Percentiles rank a stretch among this genome's conserved stretches.
phyloP scores from a whole-genome alignment of 441 rosid genomes.

The Geranium incanum region DNA sequence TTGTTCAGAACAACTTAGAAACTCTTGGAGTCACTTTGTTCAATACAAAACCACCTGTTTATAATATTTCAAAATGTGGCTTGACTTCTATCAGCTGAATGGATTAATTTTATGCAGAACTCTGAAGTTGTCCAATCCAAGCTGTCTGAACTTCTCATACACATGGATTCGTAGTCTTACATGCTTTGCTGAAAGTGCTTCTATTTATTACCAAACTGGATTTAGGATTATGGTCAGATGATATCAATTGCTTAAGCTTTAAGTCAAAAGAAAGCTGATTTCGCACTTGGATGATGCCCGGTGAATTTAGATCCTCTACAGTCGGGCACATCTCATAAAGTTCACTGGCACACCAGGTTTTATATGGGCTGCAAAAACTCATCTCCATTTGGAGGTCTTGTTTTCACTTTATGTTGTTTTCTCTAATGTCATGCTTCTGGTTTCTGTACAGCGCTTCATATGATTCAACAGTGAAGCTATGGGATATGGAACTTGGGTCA shows the following conservation, averaged over 20 bases:
- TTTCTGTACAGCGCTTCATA: slow-evolving; percentile 70
- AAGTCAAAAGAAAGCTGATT: not conserved
- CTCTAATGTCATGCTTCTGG: slow-evolving; percentile 5
- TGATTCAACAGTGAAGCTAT: slow-evolving; percentile 90
- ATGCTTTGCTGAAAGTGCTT: not conserved
- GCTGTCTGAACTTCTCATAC: not conserved
- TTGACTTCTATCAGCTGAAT: slow-evolving; percentile 1
- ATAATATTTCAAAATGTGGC: not conserved
- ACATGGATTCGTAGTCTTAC: too few species aligned
- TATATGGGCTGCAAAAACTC: not conserved
- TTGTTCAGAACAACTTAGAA: not conserved
- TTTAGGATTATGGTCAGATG: not conserved
- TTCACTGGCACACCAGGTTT: not conserved
- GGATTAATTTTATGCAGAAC: not conserved
- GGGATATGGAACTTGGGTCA: slow-evolving; percentile 90
- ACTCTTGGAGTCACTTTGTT: not conserved
- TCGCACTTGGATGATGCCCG: not conserved
- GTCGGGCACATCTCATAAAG: not conserved
- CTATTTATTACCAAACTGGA: not conserved
- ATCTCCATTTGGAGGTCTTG: not conserved
- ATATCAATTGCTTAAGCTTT: not conserved
- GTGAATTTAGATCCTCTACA: too few species aligned
- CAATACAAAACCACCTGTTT: not conserved
- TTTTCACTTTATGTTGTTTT: not conserved
- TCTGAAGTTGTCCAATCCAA: not conserved